Conservation (phyloP, 306 rosid genomes). For the Castanea mollissima region DNA sequence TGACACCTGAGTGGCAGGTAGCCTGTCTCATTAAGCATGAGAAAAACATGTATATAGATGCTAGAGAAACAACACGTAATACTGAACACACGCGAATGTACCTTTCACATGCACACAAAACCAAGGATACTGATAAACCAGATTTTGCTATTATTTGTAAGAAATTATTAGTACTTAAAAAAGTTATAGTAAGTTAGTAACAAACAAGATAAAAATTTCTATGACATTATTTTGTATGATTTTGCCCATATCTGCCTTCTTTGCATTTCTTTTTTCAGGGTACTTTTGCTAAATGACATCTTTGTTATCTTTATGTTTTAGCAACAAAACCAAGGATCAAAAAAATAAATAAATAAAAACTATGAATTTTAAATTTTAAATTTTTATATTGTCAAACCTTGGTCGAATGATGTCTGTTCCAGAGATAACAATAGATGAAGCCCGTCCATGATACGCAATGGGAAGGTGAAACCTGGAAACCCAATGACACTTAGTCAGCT, state of each 20-base stretch:
- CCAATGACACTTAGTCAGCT: neutral
- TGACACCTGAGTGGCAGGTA: neutral
- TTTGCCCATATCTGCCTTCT: neutral
- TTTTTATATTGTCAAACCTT: slow-evolving; percentile 39
- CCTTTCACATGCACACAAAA: neutral
- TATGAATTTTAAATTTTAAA: accelerated
- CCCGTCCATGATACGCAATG: slow-evolving; percentile 91
- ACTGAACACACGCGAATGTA: neutral
- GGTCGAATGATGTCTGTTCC: slow-evolving; percentile 88
- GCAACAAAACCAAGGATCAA: neutral
- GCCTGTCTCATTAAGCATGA: neutral
- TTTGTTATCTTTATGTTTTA: neutral
- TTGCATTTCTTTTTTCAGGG: neutral
- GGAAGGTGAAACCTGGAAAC: slow-evolving; percentile 79
- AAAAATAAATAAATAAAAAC: too few relatives aligned
- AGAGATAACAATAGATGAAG: slow-evolving; percentile 90
- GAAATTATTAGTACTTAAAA: too few relatives aligned
- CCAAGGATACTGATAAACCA: too few relatives aligned
- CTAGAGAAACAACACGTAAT: neutral
- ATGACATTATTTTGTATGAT: too few relatives aligned
- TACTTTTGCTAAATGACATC: neutral
- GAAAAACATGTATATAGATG: neutral
- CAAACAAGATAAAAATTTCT: too few relatives aligned
- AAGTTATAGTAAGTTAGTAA: too few relatives aligned
- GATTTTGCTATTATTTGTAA: too few relatives aligned